A percentile compares a stretch with the other conserved stretches of the same genome.
Evolutionary conservation across 768 basidiomycete species (phyloP).

Genomic region (Tulasnella sp.): DNA sequence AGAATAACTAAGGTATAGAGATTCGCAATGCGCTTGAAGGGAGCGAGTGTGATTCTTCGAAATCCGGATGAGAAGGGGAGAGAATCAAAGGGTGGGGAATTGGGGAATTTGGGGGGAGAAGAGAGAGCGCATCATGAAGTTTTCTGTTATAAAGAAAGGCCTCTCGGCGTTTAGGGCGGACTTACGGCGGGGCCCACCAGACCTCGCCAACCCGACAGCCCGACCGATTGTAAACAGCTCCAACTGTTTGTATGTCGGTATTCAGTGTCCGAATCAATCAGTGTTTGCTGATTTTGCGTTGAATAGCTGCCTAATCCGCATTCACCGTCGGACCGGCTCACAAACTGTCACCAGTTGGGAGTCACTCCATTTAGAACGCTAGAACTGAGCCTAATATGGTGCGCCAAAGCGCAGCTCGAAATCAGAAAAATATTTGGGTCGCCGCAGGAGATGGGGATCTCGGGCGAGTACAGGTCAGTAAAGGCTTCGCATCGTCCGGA

Average conservation of each 20-base stretch:
- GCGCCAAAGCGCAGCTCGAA: slow-evolving; percentile 7
- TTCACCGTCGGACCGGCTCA: neutral
- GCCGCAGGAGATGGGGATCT: slow-evolving; percentile 90
- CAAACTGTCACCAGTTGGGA: neutral
- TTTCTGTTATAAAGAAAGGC: slow-evolving; percentile 3
- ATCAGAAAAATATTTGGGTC: slow-evolving; percentile 78
- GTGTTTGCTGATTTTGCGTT: neutral
- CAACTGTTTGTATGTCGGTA: neutral
- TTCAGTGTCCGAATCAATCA: neutral
- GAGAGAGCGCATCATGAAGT: slow-evolving; percentile 11
- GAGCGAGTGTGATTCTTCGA: slow-evolving; percentile 1
- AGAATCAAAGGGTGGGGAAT: neutral
- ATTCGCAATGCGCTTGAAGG: neutral
- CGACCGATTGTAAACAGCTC: neutral
- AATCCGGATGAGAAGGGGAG: slow-evolving; percentile 1
- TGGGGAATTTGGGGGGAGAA: neutral
- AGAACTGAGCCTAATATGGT: slow-evolving; percentile 3
- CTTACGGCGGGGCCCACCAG: neutral
- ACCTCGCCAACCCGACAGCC: neutral
- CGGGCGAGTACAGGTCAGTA: slow-evolving; percentile 59
- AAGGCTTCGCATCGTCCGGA: slow-evolving; percentile 11
- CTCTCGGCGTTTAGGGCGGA: neutral
- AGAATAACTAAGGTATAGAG: neutral
- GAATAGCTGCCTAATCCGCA: neutral
- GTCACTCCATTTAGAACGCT: neutral